These are phyloP conservation scores for Venturiaceae sp. DNA, from an alignment of 2,329 filamentous ascomycete genomes.

Conservation along the genomic window DNA sequence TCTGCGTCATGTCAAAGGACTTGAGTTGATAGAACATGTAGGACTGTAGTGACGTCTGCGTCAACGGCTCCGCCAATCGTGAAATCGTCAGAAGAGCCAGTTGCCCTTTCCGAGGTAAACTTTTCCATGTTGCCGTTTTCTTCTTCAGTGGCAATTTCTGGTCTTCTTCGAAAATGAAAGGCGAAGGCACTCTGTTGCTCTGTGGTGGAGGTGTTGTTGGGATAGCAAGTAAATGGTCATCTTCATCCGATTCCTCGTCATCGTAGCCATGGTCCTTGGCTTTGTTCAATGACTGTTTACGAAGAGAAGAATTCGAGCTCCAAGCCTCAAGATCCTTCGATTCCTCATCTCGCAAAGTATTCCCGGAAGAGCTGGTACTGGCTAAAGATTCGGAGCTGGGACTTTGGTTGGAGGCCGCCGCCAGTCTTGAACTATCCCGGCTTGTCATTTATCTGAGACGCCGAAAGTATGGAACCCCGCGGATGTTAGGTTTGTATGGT, in stretches of 20 bases:
- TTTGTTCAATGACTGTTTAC: neutral
- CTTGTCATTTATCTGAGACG: neutral
- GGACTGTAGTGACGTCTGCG: constrained; percentile 65
- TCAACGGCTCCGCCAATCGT: constrained; percentile 71
- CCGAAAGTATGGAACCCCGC: neutral
- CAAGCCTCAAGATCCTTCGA: neutral
- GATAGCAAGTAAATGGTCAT: neutral
- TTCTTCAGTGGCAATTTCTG: constrained; percentile 18
- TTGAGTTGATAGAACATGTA: constrained; percentile 88
- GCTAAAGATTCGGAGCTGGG: neutral
- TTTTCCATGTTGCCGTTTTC: constrained; percentile 55
- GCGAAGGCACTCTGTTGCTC: neutral
- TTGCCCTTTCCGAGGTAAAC: constrained; percentile 68
- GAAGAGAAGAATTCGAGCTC: neutral
- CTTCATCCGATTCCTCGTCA: neutral
- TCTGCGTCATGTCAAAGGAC: constrained; percentile 55
- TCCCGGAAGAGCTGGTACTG: neutral
- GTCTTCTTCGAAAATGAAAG: neutral
- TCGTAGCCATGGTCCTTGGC: neutral
- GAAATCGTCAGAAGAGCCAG: constrained; percentile 68
- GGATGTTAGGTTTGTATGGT: no score
- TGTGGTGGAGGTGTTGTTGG: neutral
- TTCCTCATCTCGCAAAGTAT: neutral
- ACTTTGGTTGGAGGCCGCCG: neutral
- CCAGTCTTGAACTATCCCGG: neutral